Evolutionary conservation across 2,329 filamentous ascomycete species (phyloP).

Genomic region (Neocucurbitaria cava): DNA sequence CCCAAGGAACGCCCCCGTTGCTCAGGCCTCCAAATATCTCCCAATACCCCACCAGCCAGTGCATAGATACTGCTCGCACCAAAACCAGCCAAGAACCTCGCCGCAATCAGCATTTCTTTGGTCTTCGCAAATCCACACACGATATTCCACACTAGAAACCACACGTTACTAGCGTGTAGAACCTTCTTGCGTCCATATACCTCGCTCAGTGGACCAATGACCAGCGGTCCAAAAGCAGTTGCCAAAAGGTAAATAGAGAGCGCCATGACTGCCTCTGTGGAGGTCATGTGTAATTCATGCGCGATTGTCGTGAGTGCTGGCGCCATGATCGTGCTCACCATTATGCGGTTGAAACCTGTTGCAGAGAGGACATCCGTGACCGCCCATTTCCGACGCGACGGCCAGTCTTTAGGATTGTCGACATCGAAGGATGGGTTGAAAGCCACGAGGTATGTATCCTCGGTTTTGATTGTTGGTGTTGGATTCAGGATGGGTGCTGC

Average conservation of each 20-base stretch:
- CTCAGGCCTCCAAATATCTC: slow-evolving; percentile 35
- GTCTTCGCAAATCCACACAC: slow-evolving; percentile 33
- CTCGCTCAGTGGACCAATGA: slow-evolving; percentile 40
- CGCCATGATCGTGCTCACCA: slow-evolving; percentile 42
- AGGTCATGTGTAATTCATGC: slow-evolving; percentile 26
- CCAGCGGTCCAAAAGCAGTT: slow-evolving; percentile 34
- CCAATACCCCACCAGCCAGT: slow-evolving; percentile 29
- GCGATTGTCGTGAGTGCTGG: slow-evolving; percentile 31
- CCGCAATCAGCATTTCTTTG: slow-evolving; percentile 31
- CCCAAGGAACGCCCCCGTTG: slow-evolving; percentile 28
- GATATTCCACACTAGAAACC: slow-evolving; percentile 37
- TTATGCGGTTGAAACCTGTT: slow-evolving; percentile 37
- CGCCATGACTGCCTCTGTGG: slow-evolving; percentile 31
- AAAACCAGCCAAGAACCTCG: slow-evolving; percentile 34
- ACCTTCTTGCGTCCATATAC: slow-evolving; percentile 34
- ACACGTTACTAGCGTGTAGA: slow-evolving; percentile 29
- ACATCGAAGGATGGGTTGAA: slow-evolving; percentile 19
- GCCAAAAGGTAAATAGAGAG: slow-evolving; percentile 40
- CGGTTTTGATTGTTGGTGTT: neutral
- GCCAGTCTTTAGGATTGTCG: slow-evolving; percentile 33
- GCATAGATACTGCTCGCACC: slow-evolving; percentile 34
- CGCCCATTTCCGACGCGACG: slow-evolving; percentile 22
- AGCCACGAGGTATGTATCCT: slow-evolving; percentile 26
- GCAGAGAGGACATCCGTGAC: slow-evolving; percentile 32
- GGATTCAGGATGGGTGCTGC: neutral